Conservation (phyloP, 169 alveolate genomes). For the Cryptosporidium meleagridis region DNA sequence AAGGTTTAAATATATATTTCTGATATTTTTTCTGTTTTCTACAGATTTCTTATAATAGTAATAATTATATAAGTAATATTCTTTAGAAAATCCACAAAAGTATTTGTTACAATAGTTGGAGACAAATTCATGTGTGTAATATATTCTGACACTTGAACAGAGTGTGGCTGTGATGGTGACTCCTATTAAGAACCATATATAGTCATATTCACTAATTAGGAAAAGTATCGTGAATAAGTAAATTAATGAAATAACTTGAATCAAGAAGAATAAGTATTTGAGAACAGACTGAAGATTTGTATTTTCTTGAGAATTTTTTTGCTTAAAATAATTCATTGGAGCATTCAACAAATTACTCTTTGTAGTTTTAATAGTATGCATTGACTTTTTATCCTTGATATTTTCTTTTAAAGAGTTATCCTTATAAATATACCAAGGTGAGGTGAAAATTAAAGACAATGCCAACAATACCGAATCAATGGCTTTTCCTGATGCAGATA, state of each 20-base stretch:
- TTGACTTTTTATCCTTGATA: background rate
- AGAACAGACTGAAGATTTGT: background rate
- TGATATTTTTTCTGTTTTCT: constrained; percentile 9
- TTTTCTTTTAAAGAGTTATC: background rate
- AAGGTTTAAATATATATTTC: constrained; percentile 45
- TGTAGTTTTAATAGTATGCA: background rate
- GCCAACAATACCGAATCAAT: constrained; percentile 13
- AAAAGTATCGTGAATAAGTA: constrained; percentile 27
- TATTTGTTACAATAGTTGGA: constrained; percentile 35
- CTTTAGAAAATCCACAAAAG: constrained; percentile 67
- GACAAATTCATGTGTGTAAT: constrained; percentile 39
- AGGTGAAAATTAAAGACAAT: constrained; percentile 21
- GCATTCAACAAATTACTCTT: constrained; percentile 29
- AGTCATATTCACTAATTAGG: constrained; percentile 34
- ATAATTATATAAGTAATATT: constrained; percentile 37
- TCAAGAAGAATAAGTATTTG: constrained; percentile 1
- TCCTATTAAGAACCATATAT: constrained; percentile 53
- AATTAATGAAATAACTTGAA: constrained; percentile 2
- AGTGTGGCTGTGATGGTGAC: background rate
- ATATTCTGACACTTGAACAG: constrained; percentile 19
- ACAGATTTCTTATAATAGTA: constrained; percentile 32
- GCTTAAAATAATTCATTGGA: constrained; percentile 9
- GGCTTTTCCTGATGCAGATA: constrained; percentile 2
- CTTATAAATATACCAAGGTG: constrained; percentile 69
- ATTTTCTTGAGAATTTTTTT: background rate